phyloP scores from a whole-genome alignment of 768 basidiomycete species.

The Phallus indusiatus region DNA sequence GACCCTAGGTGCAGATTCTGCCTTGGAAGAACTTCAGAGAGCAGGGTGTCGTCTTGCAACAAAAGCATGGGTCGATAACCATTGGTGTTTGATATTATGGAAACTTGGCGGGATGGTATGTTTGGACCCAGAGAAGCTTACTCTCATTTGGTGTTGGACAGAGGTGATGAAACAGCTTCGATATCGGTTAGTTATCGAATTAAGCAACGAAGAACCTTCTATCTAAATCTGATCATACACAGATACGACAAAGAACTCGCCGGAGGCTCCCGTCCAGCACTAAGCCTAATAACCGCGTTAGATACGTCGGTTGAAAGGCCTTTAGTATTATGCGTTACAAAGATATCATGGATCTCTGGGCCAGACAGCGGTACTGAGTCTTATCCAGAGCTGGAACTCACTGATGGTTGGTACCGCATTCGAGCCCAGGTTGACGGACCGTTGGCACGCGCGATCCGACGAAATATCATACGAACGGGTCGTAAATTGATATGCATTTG shows the following conservation, averaged over 20 bases:
- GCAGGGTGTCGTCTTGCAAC: constrained; percentile 62
- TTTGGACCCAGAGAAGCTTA: constrained; percentile 50
- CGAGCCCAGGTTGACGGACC: constrained; percentile 67
- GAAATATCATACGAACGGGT: constrained; percentile 62
- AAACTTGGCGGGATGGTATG: constrained; percentile 82
- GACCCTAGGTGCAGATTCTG: constrained; percentile 41
- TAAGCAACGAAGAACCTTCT: not conserved
- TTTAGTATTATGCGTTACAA: constrained; percentile 78
- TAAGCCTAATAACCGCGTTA: constrained; percentile 73
- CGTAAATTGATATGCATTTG: constrained; percentile 76
- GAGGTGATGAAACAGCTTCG: constrained; percentile 76
- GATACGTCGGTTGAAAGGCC: constrained; percentile 74
- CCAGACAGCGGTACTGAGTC: constrained; percentile 29
- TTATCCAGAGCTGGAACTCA: constrained; percentile 72
- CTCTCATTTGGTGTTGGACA: constrained; percentile 69
- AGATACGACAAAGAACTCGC: constrained; percentile 90
- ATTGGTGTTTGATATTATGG: constrained; percentile 89
- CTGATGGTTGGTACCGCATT: constrained; percentile 94
- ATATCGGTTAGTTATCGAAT: constrained; percentile 54
- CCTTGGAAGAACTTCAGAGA: constrained; percentile 42
- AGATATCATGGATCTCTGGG: constrained; percentile 46
- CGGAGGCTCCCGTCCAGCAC: constrained; percentile 63
- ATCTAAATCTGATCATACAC: constrained; percentile 3
- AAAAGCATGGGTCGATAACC: constrained; percentile 81
- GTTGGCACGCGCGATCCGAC: constrained; percentile 57